Evolutionary conservation across 1,284 basidiomycete species (phyloP).

Genomic region (Cutaneotrichosporon spelunceum): DNA sequence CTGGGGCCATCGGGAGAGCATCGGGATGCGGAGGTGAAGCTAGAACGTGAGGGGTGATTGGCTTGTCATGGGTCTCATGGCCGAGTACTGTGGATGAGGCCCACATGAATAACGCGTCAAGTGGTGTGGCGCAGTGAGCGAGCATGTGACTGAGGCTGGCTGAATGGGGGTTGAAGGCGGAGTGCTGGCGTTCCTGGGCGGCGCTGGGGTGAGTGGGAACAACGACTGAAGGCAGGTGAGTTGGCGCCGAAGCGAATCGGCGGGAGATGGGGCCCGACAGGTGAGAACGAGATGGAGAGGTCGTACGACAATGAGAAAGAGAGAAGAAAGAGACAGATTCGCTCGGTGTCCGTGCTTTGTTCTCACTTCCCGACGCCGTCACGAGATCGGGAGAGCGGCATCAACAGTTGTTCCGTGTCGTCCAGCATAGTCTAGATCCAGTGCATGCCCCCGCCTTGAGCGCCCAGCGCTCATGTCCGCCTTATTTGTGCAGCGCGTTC

Average conservation of each 20-base stretch:
- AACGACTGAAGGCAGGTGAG: neutral
- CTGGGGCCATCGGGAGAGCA: too few species aligned
- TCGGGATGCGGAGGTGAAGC: neutral
- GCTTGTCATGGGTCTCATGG: neutral
- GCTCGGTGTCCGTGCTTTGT: neutral
- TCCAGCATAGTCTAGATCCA: neutral
- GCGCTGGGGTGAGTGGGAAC: too few species aligned
- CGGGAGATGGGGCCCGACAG: too few species aligned
- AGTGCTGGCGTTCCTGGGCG: too few species aligned
- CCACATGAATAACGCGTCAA: too few species aligned
- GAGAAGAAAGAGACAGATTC: neutral
- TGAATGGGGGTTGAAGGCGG: too few species aligned
- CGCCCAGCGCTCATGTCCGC: too few species aligned
- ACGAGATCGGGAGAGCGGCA: neutral
- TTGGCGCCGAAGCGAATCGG: too few species aligned
- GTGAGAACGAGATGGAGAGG: neutral
- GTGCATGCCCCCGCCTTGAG: neutral
- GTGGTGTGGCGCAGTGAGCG: too few species aligned
- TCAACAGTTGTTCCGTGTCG: too few species aligned
- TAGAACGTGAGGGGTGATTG: neutral
- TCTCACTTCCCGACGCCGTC: neutral
- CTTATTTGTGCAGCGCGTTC: slow-evolving; percentile 27
- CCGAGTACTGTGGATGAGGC: too few species aligned
- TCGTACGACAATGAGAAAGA: neutral
- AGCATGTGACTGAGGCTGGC: too few species aligned